Evolutionary conservation across 495 filamentous ascomycete species (phyloP).

Genomic region (Penicillium lividum): DNA sequence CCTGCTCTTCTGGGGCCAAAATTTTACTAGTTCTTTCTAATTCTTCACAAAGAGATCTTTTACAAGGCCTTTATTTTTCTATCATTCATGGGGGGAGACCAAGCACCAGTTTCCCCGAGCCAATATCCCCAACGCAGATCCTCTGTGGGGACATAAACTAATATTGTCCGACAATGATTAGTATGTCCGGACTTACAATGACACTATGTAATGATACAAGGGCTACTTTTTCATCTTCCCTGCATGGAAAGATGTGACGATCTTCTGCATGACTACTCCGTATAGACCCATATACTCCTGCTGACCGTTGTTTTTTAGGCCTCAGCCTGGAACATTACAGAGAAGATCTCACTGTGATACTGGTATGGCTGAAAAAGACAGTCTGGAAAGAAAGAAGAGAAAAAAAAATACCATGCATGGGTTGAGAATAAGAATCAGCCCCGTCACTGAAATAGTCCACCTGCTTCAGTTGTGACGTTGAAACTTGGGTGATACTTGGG

Average conservation of each 20-base stretch:
- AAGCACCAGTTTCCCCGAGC: neutral
- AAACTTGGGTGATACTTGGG: constrained; percentile 8
- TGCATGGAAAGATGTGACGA: neutral
- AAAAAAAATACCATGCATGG: no score
- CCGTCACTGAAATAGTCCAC: neutral
- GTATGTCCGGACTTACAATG: neutral
- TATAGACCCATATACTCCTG: neutral
- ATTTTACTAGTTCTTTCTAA: neutral
- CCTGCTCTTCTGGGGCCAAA: neutral
- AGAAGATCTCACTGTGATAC: constrained; percentile 14
- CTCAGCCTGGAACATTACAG: constrained; percentile 20
- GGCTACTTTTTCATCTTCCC: neutral
- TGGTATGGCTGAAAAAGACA: neutral
- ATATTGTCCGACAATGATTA: constrained; percentile 16
- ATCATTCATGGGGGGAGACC: neutral
- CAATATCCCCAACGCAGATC: constrained; percentile 13
- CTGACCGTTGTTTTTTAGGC: constrained; percentile 8
- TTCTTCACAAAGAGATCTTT: neutral
- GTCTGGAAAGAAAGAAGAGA: neutral
- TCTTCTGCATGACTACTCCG: neutral
- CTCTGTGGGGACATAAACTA: constrained; percentile 15
- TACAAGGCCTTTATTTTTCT: neutral
- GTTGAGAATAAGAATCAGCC: neutral
- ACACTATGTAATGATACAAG: constrained; percentile 1
- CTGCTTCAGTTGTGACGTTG: constrained; percentile 9